Evolutionary conservation across 805 yeast genomes (phyloP).

Genomic region (Lachancea mirantina): DNA sequence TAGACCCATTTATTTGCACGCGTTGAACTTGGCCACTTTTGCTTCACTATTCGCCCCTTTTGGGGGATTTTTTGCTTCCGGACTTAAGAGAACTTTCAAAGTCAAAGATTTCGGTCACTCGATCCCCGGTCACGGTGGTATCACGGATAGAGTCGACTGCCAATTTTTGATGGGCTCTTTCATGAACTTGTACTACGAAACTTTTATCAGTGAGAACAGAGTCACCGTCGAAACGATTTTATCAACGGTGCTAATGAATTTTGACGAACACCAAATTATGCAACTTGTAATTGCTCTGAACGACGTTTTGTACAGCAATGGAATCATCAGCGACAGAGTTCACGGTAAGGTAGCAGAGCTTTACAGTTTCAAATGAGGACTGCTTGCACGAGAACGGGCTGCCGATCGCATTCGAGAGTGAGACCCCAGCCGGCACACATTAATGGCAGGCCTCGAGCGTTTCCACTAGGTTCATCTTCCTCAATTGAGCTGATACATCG

Average conservation of each 20-base stretch:
- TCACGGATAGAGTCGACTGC: constrained; percentile 95
- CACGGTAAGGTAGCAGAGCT: constrained; percentile 31
- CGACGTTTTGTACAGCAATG: constrained; percentile 33
- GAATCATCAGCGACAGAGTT: constrained; percentile 33
- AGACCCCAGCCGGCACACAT: no score
- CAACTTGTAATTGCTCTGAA: constrained; percentile 51
- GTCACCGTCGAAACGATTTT: constrained; percentile 67
- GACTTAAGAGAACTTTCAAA: constrained; percentile 93
- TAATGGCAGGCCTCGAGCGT: no score
- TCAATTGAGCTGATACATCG: no score
- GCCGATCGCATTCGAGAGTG: no score
- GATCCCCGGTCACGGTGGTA: constrained; percentile 98
- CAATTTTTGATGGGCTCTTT: constrained; percentile 97
- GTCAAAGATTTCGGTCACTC: constrained; percentile 97
- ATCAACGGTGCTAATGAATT: constrained; percentile 66
- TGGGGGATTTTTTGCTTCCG: constrained; percentile 97
- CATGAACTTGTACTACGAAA: constrained; percentile 84
- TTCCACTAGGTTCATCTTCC: no score
- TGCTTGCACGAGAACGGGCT: no score
- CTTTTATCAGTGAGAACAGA: constrained; percentile 72
- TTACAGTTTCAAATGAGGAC: constrained; percentile 10
- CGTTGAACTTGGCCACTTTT: constrained; percentile 79
- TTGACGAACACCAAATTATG: constrained; percentile 57
- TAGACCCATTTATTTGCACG: constrained; percentile 88
- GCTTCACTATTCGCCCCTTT: constrained; percentile 97